phyloP scores from a whole-genome alignment of 1,284 basidiomycete genomes.

The Termitomyces sp. region DNA sequence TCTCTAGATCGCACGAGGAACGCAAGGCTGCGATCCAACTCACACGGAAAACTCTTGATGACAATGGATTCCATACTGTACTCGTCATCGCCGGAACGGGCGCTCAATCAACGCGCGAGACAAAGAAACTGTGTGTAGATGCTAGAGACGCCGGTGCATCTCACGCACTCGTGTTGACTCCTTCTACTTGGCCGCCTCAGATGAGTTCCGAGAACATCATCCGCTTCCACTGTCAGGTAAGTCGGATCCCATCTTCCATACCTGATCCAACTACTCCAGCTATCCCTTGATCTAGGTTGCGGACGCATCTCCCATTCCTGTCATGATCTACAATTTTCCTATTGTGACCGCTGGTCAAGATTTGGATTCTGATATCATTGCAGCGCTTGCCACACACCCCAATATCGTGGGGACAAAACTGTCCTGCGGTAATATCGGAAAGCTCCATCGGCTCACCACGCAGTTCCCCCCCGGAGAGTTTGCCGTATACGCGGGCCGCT shows the following conservation, averaged over 20 bases:
- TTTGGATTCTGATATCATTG: conserved; percentile 79
- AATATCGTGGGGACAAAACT: conserved; percentile 89
- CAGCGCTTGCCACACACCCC: conserved; percentile 69
- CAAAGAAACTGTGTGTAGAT: conserved; percentile 73
- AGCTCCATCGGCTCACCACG: conserved; percentile 71
- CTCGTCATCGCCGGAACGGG: conserved; percentile 85
- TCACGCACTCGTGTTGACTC: conserved; percentile 71
- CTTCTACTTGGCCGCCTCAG: conserved; percentile 60
- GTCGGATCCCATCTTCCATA: conserved; percentile 7
- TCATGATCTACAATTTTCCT: conserved; percentile 92
- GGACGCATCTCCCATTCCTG: conserved; percentile 76
- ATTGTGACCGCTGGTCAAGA: conserved; percentile 79
- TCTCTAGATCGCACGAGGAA: conserved; percentile 36
- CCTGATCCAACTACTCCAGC: background rate
- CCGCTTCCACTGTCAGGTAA: conserved; percentile 59
- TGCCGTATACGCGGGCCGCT: conserved; percentile 60
- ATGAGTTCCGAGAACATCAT: conserved; percentile 62
- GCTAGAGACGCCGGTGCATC: conserved; percentile 79
- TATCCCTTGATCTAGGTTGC: conserved; percentile 54
- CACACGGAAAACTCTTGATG: conserved; percentile 71
- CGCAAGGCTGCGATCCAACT: conserved; percentile 60
- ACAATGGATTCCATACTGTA: conserved; percentile 62
- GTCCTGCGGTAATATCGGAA: conserved; percentile 82
- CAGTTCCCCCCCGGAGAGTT: conserved; percentile 48
- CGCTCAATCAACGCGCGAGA: conserved; percentile 76